A percentile compares a stretch with the other conserved stretches of the same genome.
phyloP scores from a whole-genome alignment of 768 basidiomycete species.

The Pisolithus orientalis region DNA sequence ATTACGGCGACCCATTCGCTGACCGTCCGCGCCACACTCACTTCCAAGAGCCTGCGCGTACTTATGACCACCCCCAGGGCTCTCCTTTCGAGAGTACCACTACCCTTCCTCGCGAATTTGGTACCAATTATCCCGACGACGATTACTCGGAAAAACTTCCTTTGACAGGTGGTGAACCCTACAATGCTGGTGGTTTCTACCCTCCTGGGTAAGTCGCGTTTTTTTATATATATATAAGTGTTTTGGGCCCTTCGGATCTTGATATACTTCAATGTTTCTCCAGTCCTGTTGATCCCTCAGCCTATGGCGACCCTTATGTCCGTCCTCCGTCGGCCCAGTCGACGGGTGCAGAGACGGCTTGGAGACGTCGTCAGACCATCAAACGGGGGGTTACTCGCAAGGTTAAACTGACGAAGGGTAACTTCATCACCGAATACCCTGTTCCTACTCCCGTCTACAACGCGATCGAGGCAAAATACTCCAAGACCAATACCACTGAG shows the following conservation, averaged over 20 bases:
- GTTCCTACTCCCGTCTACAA: slow-evolving; percentile 81
- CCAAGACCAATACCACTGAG: slow-evolving; percentile 70
- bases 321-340: slow-evolving; percentile 50
- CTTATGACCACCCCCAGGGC: slow-evolving; percentile 26
- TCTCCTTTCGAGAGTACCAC: slow-evolving; percentile 15
- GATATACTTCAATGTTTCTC: slow-evolving; percentile 6
- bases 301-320: slow-evolving; percentile 62
- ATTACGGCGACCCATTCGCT: slow-evolving; percentile 62
- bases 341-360: slow-evolving; percentile 52
- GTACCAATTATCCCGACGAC: slow-evolving; percentile 50
- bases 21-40: slow-evolving; percentile 59
- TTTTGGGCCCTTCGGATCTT: not conserved
- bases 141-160: slow-evolving; percentile 76
- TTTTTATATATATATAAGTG: not conserved
- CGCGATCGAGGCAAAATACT: slow-evolving; percentile 77
- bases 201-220: slow-evolving; percentile 57
- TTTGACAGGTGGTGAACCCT: slow-evolving; percentile 51
- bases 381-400: slow-evolving; percentile 91
- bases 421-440: slow-evolving; percentile 86
- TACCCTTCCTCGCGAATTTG: slow-evolving; percentile 46
- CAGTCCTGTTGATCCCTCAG: slow-evolving; percentile 48
- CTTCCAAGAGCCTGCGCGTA: slow-evolving; percentile 50
- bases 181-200: slow-evolving; percentile 56
- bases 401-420: slow-evolving; percentile 89
- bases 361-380: slow-evolving; percentile 80